Base-by-base conservation (phyloP, 2,329 filamentous ascomycete genomes). In the Huntiella omanensis region DNA sequence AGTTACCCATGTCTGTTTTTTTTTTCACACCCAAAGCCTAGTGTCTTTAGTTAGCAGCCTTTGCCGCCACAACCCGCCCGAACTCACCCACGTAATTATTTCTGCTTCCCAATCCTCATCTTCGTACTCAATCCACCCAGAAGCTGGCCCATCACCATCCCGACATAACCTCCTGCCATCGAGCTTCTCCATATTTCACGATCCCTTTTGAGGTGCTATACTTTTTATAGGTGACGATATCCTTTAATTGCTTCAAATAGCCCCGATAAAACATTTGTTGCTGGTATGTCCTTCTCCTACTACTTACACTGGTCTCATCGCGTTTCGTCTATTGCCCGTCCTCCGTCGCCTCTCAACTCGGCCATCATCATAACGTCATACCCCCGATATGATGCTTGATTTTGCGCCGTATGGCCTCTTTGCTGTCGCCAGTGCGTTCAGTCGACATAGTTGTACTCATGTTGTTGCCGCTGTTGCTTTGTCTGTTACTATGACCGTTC, bases 91-190 rank as follows among this genome's bases (percentile, higher is more conserved):
- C 16, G 35, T 45, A 43, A 44, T 50, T 50, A 40, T 47, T 50
- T 45, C 44, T 33, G 48, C 48, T 42, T 50, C 39, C 45, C 41
- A 50, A 41, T 50, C 48, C 47, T 43, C 45, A 47, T 40, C 40
- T 17, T 33, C 41, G 40, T 45, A 41, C 43, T 45, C 41, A 35
- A 50, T 47, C 48, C 36, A 47, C 48, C 32, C 45, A 40, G 48
- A 44, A 45, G 46, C 33, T 40, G 22, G 41, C 41, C 40, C 42
- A 50, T 50, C 48, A 37, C 40, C 41, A 50, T 50, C 41, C 12
- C 16, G 41, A n/a, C 42, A 49, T 49, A 41, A 49, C 36, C 42
- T 45, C 33, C 37, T 36, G 12, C 19, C n/a, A 43, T 43, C 40
- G 34, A 19, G 15, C 12, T 6, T 16, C 38, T 43, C 34, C 16